These are phyloP conservation scores for Aureobasidium zeae DNA, from an alignment of 2,329 filamentous ascomycete species.

Conservation along the genomic window DNA sequence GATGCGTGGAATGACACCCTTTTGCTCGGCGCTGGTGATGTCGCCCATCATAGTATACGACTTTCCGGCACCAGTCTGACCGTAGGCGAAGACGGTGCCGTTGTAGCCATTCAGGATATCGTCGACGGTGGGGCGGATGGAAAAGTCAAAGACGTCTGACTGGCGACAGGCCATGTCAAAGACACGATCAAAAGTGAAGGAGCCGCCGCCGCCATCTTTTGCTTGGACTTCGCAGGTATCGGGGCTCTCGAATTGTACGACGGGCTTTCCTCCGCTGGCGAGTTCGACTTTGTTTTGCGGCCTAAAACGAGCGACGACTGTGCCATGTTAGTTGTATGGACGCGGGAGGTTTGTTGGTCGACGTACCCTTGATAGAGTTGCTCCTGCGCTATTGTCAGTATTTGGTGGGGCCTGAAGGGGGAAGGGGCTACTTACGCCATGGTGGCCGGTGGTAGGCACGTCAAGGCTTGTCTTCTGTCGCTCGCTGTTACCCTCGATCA, in stretches of 20 bases:
- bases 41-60: slow-evolving; percentile 99
- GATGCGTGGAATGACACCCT: slow-evolving; percentile 93
- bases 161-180: slow-evolving; percentile 92
- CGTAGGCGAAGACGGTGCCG: slow-evolving; percentile 96
- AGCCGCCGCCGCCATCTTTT: slow-evolving; percentile 61
- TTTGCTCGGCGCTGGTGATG: slow-evolving; percentile 79
- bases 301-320: slow-evolving; percentile 93
- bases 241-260: slow-evolving; percentile 78
- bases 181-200: slow-evolving; percentile 95
- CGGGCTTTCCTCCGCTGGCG: slow-evolving; percentile 79
- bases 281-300: slow-evolving; percentile 94
- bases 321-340: slow-evolving; percentile 33
- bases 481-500: too few species aligned
- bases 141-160: slow-evolving; percentile 94
- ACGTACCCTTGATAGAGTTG: slow-evolving; percentile 40
- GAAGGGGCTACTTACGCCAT: slow-evolving; percentile 39
- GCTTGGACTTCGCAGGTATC: slow-evolving; percentile 87
- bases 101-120: slow-evolving; percentile 99
- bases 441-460: slow-evolving; percentile 21
- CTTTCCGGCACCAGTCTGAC: slow-evolving; percentile 96
- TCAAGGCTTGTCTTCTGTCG: slow-evolving; percentile 5
- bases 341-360: not conserved
- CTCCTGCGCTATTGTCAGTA: slow-evolving; percentile 28
- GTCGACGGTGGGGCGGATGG: slow-evolving; percentile 89
- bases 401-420: slow-evolving; percentile 13